Evolutionary conservation across 345 rosid genomes (phyloP).

Genomic region (Chamaenerion angustifolium): DNA sequence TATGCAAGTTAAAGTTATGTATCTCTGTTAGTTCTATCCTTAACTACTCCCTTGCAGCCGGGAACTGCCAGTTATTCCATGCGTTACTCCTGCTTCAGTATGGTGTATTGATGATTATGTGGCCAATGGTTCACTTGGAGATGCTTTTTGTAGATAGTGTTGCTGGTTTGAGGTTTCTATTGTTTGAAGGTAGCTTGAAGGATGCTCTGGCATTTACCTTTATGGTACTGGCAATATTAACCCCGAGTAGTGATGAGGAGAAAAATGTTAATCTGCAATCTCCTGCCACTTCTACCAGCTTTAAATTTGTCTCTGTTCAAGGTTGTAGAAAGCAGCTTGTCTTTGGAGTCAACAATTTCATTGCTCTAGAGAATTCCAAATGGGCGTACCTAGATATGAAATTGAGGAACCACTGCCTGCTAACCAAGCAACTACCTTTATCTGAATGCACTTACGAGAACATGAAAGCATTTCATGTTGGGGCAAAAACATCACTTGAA

Average conservation of each 20-base stretch:
- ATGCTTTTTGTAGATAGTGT: slow-evolving; percentile 65
- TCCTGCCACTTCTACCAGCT: slow-evolving; percentile 64
- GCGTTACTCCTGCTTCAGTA: slow-evolving; percentile 29
- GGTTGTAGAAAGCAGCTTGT: slow-evolving; percentile 43
- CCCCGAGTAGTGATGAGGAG: slow-evolving; percentile 31
- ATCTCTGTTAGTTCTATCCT: slow-evolving; percentile 21
- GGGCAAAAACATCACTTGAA: slow-evolving; percentile 12
- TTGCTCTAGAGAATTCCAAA: slow-evolving; percentile 38
- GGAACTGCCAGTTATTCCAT: slow-evolving; percentile 29
- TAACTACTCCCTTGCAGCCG: slow-evolving; percentile 18
- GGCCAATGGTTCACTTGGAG: slow-evolving; percentile 83
- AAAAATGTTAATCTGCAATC: slow-evolving; percentile 32
- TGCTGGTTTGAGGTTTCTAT: slow-evolving; percentile 56
- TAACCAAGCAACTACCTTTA: slow-evolving; percentile 40
- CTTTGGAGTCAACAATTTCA: slow-evolving; percentile 47
- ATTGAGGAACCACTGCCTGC: slow-evolving; percentile 41
- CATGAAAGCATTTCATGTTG: slow-evolving; percentile 43
- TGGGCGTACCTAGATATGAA: slow-evolving; percentile 45
- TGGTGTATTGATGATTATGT: slow-evolving; percentile 37
- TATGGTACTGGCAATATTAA: slow-evolving; percentile 36
- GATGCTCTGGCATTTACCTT: slow-evolving; percentile 47
- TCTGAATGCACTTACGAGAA: slow-evolving; percentile 58
- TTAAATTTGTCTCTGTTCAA: slow-evolving; percentile 44
- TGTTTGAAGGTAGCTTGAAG: slow-evolving; percentile 75
- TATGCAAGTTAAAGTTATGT: slow-evolving; percentile 25